These are phyloP conservation scores for Suillus decipiens DNA, from an alignment of 768 basidiomycete genomes.

Conservation along the genomic window DNA sequence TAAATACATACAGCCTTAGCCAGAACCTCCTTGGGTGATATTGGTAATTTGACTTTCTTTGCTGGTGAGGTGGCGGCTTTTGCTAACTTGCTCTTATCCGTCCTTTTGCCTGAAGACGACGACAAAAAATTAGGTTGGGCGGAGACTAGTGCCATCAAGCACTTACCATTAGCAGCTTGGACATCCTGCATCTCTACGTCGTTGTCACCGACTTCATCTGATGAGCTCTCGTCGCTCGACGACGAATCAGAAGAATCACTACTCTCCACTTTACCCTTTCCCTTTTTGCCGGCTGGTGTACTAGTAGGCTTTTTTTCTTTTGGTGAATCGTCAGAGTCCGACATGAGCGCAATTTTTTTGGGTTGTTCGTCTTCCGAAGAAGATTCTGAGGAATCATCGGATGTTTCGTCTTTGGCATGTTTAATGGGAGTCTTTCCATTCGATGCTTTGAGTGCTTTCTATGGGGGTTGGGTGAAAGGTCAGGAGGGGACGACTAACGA, in stretches of 20 bases:
- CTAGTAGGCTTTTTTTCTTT: slow-evolving; percentile 28
- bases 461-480: background rate
- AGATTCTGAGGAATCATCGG: slow-evolving; percentile 32
- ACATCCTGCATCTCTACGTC: slow-evolving; percentile 15
- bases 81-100: slow-evolving; percentile 32
- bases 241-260: slow-evolving; percentile 19
- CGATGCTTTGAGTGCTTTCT: slow-evolving; percentile 22
- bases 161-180: background rate
- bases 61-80: slow-evolving; percentile 27
- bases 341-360: slow-evolving; percentile 23
- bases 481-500: background rate
- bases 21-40: slow-evolving; percentile 45
- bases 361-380: slow-evolving; percentile 38
- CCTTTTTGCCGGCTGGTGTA: slow-evolving; percentile 25
- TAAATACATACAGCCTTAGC: slow-evolving; percentile 37
- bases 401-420: slow-evolving; percentile 24
- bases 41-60: slow-evolving; percentile 32
- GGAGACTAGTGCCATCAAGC: background rate
- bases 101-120: slow-evolving; percentile 42
- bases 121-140: slow-evolving; percentile 5
- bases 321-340: slow-evolving; percentile 23
- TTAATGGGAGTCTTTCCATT: slow-evolving; percentile 24
- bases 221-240: slow-evolving; percentile 14
- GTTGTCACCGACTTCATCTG: slow-evolving; percentile 24
- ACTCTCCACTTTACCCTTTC: slow-evolving; percentile 4